phyloP scores from a whole-genome alignment of 2,329 filamentous ascomycete species.

The Penicillium sp. region DNA sequence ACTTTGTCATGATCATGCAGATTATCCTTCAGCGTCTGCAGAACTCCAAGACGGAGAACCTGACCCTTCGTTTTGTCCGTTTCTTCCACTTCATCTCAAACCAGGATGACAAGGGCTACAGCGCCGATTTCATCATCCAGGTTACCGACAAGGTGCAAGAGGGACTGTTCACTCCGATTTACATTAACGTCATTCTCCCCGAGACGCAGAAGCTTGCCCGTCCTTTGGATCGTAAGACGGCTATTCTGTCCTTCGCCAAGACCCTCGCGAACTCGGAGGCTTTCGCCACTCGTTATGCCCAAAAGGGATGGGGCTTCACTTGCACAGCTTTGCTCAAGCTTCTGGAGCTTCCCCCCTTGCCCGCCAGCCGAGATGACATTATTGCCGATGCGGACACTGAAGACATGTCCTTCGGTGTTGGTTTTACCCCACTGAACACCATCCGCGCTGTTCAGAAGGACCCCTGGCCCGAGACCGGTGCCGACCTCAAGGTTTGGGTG shows the following conservation, averaged over 20 bases:
- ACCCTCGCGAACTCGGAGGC: slow-evolving; percentile 82
- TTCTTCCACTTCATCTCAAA: slow-evolving; percentile 94
- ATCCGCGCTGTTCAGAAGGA: slow-evolving; percentile 75
- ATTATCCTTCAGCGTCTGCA: slow-evolving; percentile 74
- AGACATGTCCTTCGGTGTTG: slow-evolving; percentile 90
- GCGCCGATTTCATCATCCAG: slow-evolving; percentile 87
- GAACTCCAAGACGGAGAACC: slow-evolving; percentile 77
- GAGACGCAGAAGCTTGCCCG: slow-evolving; percentile 85
- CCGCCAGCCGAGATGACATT: slow-evolving; percentile 69
- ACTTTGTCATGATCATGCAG: slow-evolving; percentile 77
- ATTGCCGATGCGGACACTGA: slow-evolving; percentile 89
- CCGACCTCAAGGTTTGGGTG: slow-evolving; percentile 82
- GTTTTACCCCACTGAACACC: slow-evolving; percentile 90
- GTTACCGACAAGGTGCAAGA: slow-evolving; percentile 80
- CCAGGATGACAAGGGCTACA: slow-evolving; percentile 75
- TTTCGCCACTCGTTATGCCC: slow-evolving; percentile 73
- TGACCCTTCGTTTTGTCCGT: slow-evolving; percentile 83
- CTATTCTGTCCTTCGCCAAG: slow-evolving; percentile 90
- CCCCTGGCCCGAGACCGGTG: slow-evolving; percentile 80
- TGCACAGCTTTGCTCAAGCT: slow-evolving; percentile 87
- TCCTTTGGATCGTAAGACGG: slow-evolving; percentile 88
- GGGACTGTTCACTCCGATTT: slow-evolving; percentile 78
- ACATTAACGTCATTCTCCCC: slow-evolving; percentile 76
- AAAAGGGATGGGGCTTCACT: slow-evolving; percentile 88
- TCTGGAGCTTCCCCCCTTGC: slow-evolving; percentile 82